Percentiles rank a stretch among this genome's conserved stretches.
These are phyloP conservation scores for Tricholoma flavovirens DNA, from an alignment of 768 basidiomycete genomes.

Conservation along the genomic window DNA sequence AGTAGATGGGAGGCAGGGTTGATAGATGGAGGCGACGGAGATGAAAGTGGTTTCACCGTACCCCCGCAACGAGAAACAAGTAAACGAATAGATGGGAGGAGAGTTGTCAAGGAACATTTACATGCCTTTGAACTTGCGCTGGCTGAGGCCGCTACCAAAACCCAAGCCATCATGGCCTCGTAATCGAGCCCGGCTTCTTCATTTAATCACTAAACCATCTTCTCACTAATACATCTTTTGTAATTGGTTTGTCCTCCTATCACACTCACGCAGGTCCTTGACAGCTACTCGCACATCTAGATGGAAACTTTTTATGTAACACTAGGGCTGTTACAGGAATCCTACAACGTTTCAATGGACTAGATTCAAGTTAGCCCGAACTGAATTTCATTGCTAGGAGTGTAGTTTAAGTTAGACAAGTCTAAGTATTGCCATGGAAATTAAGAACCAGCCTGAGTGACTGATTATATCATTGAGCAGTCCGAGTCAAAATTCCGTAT, in stretches of 20 bases:
- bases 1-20: conserved; percentile 76
- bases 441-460: too few relatives aligned
- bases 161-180: conserved; percentile 77
- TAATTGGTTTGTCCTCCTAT: background rate
- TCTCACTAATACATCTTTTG: conserved; percentile 4
- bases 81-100: conserved; percentile 60
- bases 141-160: conserved; percentile 67
- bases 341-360: background rate
- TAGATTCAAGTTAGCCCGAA: background rate
- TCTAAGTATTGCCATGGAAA: too few relatives aligned
- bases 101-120: conserved; percentile 72
- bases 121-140: conserved; percentile 69
- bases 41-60: conserved; percentile 22
- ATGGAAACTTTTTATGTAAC: background rate
- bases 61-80: conserved; percentile 22
- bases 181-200: conserved; percentile 25
- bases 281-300: background rate
- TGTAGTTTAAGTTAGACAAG: too few relatives aligned
- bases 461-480: too few relatives aligned
- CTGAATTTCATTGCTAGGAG: too few relatives aligned
- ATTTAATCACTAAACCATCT: conserved; percentile 11
- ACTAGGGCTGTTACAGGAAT: background rate
- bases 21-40: conserved; percentile 33
- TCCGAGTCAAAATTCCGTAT: too few relatives aligned
- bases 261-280: background rate